A percentile compares a stretch with the other conserved stretches of the same genome.
phyloP scores from a whole-genome alignment of 1,284 basidiomycete genomes.

The Puccinia polysora region DNA sequence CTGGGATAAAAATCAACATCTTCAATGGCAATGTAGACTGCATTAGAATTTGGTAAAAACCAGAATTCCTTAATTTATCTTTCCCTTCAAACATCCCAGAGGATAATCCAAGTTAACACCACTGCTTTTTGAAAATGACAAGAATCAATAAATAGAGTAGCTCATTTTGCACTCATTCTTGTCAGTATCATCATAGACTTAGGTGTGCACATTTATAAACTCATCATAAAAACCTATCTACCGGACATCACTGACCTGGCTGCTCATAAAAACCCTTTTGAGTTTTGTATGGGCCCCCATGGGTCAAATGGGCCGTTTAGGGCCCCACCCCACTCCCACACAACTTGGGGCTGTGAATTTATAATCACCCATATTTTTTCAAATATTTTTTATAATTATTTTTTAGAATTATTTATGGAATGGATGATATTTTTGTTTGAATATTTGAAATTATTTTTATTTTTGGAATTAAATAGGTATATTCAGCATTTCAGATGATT shows the following conservation, averaged over 20 bases:
- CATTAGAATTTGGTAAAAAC: conserved; percentile 39
- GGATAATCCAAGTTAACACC: not conserved
- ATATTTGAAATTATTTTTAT: too few species aligned
- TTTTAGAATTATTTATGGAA: too few species aligned
- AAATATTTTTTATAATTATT: too few species aligned
- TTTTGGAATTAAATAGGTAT: too few species aligned
- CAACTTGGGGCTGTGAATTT: too few species aligned
- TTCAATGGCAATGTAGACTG: conserved; percentile 38
- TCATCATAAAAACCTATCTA: conserved; percentile 46
- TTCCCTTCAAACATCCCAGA: not conserved
- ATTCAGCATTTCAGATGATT: too few species aligned
- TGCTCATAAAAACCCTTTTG: too few species aligned
- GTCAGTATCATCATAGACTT: conserved; percentile 66
- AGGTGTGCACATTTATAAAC: conserved; percentile 62
- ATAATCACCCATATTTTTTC: too few species aligned
- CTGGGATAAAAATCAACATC: not conserved
- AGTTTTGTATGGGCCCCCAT: too few species aligned
- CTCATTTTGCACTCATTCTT: conserved; percentile 59
- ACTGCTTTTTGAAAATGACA: not conserved
- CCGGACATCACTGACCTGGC: conserved; percentile 53
- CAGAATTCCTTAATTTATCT: not conserved
- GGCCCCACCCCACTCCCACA: too few species aligned
- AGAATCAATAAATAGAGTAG: conserved; percentile 46
- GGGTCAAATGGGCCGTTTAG: too few species aligned
- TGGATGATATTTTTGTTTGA: too few species aligned